These are phyloP conservation scores for Chaetomium fimeti DNA, from an alignment of 495 filamentous ascomycete species.

Conservation along the genomic window DNA sequence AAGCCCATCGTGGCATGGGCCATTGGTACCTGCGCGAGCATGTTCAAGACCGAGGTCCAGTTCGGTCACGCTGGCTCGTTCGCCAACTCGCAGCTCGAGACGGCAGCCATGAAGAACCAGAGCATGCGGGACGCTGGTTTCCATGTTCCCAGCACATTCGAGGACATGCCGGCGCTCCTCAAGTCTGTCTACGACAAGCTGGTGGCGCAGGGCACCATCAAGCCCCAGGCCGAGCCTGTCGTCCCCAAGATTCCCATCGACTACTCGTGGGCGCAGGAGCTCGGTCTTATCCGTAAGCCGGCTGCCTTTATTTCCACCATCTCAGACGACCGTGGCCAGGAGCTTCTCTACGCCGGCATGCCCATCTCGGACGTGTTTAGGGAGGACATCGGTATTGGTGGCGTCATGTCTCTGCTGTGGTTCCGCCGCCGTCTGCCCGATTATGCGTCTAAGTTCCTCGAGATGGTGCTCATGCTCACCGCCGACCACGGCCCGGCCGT, in stretches of 20 bases:
- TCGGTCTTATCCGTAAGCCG: constrained; percentile 98
- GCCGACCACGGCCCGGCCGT: constrained; percentile 98
- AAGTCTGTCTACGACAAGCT: constrained; percentile 79
- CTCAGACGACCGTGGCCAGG: constrained; percentile 98
- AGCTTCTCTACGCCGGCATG: constrained; percentile 98
- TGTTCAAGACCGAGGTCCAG: constrained; percentile 99
- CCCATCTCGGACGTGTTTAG: constrained; percentile 99
- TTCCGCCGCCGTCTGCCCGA: constrained; percentile 97
- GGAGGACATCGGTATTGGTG: constrained; percentile 97
- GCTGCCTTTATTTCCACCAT: constrained; percentile 99
- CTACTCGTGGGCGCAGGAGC: constrained; percentile 99
- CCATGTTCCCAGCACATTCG: constrained; percentile 89
- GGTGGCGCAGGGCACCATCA: constrained; percentile 77
- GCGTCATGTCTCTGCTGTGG: constrained; percentile 99
- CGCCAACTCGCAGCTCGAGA: constrained; percentile 98
- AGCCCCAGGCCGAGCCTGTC: constrained; percentile 81
- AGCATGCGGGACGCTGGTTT: constrained; percentile 92
- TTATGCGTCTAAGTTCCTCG: constrained; percentile 96
- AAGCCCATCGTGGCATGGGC: constrained; percentile 99
- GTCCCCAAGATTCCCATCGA: constrained; percentile 99
- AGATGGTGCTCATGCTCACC: constrained; percentile 99
- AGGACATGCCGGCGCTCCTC: constrained; percentile 81
- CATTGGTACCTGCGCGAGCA: constrained; percentile 96
- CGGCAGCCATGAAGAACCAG: constrained; percentile 93
- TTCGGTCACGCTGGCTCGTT: constrained; percentile 98